A percentile compares a stretch with the other conserved stretches of the same genome.
Conservation (phyloP, 768 basidiomycete species). For the Sarcodon aspratus region DNA sequence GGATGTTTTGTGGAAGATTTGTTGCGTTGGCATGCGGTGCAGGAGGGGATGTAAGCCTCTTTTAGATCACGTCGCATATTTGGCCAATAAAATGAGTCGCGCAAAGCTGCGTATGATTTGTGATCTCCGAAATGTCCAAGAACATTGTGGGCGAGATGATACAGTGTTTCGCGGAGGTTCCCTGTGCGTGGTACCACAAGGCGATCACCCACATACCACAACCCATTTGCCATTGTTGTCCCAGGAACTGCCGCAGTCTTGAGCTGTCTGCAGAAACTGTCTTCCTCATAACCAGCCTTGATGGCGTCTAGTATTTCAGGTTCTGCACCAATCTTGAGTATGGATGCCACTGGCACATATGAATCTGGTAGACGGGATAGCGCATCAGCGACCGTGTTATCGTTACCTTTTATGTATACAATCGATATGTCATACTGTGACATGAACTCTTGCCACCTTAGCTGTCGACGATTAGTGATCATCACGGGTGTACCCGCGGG, state of each 20-base stretch:
- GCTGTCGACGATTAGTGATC: conserved; percentile 22
- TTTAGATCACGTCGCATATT: conserved; percentile 22
- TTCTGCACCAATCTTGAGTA: background rate
- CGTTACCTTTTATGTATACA: conserved; percentile 23
- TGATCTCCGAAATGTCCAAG: conserved; percentile 11
- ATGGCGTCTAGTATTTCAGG: background rate
- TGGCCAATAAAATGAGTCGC: conserved; percentile 14
- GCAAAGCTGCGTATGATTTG: conserved; percentile 14
- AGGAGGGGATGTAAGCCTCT: conserved; percentile 18
- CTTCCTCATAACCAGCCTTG: conserved; percentile 2
- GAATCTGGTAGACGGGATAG: conserved; percentile 23
- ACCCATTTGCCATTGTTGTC: conserved; percentile 1
- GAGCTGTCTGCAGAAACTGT: conserved; percentile 5
- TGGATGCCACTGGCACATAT: too few relatives aligned
- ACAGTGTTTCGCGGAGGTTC: conserved; percentile 6
- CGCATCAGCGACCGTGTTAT: conserved; percentile 29
- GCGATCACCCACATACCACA: conserved; percentile 9
- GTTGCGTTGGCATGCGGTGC: conserved; percentile 19
- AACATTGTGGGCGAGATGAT: conserved; percentile 8
- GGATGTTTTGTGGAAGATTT: conserved; percentile 17
- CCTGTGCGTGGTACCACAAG: conserved; percentile 10
- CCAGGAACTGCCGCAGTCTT: background rate
- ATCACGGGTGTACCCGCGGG: too few relatives aligned
- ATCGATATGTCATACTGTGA: conserved; percentile 23
- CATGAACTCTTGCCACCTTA: conserved; percentile 28